Evolutionary conservation across 495 filamentous ascomycete genomes (phyloP).

Genomic region (Penicillium canariense): DNA sequence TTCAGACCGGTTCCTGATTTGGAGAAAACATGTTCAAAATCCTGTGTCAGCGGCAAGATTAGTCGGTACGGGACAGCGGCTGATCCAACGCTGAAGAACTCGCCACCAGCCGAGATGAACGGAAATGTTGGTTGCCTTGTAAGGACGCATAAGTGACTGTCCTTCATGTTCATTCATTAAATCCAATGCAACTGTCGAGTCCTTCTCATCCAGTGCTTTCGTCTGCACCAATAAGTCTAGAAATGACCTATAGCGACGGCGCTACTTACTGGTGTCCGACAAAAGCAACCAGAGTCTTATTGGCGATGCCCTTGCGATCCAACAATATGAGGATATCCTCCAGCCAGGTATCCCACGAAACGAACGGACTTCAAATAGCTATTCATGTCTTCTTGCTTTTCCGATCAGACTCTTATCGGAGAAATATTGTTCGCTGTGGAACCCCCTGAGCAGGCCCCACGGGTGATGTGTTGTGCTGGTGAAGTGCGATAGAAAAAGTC

Average conservation of each 20-base stretch:
- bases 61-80: slow-evolving; percentile 35
- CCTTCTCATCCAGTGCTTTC: slow-evolving; percentile 26
- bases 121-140: slow-evolving; percentile 29
- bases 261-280: slow-evolving; percentile 45
- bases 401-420: slow-evolving; percentile 25
- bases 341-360: slow-evolving; percentile 42
- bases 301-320: slow-evolving; percentile 35
- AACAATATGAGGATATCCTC: slow-evolving; percentile 33
- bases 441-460: slow-evolving; percentile 40
- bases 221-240: slow-evolving; percentile 41
- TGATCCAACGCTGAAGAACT: slow-evolving; percentile 33
- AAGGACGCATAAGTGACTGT: slow-evolving; percentile 36
- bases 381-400: slow-evolving; percentile 37
- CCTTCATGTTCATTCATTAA: slow-evolving; percentile 41
- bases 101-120: slow-evolving; percentile 42
- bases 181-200: slow-evolving; percentile 24
- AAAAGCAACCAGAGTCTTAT: slow-evolving; percentile 44
- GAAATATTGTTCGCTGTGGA: slow-evolving; percentile 7
- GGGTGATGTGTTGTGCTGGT: slow-evolving; percentile 44
- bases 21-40: slow-evolving; percentile 35
- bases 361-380: slow-evolving; percentile 40
- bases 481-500: slow-evolving; percentile 44
- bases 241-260: slow-evolving; percentile 39
- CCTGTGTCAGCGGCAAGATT: slow-evolving; percentile 35
- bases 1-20: slow-evolving; percentile 31